Evolutionary conservation across 805 yeast species (phyloP).

Genomic region (Crinitomyces ghanaensis): DNA sequence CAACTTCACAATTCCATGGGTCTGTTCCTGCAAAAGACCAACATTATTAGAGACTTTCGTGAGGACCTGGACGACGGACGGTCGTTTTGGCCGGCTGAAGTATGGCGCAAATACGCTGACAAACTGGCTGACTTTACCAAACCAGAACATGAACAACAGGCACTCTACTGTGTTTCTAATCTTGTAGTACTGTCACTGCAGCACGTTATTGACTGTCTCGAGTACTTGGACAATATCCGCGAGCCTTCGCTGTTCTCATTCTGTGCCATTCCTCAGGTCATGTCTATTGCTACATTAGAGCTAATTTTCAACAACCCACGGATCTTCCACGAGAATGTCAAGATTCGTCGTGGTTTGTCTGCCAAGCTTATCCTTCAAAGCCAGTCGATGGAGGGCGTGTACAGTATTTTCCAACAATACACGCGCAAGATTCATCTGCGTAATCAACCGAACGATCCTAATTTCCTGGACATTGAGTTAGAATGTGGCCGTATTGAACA

Average conservation of each 20-base stretch:
- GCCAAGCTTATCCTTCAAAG: slow-evolving; percentile 62
- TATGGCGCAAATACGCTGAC: slow-evolving; percentile 76
- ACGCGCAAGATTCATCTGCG: slow-evolving; percentile 66
- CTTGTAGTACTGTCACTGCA: slow-evolving; percentile 66
- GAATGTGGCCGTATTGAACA: slow-evolving; percentile 84
- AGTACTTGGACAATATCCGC: slow-evolving; percentile 59
- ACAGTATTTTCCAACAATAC: slow-evolving; percentile 64
- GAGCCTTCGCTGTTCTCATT: slow-evolving; percentile 82
- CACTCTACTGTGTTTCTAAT: slow-evolving; percentile 68
- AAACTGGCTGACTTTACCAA: slow-evolving; percentile 45
- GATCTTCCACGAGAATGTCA: slow-evolving; percentile 62
- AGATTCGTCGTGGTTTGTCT: slow-evolving; percentile 84
- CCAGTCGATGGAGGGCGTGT: slow-evolving; percentile 64
- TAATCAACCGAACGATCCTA: slow-evolving; percentile 73
- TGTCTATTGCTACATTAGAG: slow-evolving; percentile 94
- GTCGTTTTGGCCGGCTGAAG: slow-evolving; percentile 91
- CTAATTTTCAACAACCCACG: slow-evolving; percentile 69
- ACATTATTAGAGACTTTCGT: slow-evolving; percentile 87
- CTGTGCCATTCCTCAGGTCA: slow-evolving; percentile 97
- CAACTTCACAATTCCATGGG: slow-evolving; percentile 80
- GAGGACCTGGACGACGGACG: slow-evolving; percentile 90
- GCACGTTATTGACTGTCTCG: slow-evolving; percentile 67
- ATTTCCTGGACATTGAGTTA: slow-evolving; percentile 72
- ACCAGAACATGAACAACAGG: slow-evolving; percentile 39
- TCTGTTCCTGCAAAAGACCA: slow-evolving; percentile 85